phyloP scores from a whole-genome alignment of 306 rosid species.

The Medicago truncatula region DNA sequence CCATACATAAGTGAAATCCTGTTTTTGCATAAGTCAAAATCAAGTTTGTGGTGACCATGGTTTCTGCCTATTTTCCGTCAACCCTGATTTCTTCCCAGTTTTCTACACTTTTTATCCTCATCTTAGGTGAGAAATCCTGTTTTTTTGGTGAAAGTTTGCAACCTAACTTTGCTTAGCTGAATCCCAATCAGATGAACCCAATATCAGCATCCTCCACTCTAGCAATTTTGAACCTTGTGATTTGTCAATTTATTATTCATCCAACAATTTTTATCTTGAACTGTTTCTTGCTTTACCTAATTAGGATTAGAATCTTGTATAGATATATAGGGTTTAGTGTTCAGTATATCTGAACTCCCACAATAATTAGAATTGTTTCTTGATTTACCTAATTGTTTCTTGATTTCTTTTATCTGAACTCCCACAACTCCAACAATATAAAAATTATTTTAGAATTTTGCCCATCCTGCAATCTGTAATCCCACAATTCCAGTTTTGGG shows the following conservation, averaged over 20 bases:
- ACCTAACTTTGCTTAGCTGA: not conserved
- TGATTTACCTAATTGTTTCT: too few relatives aligned
- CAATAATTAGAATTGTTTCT: too few relatives aligned
- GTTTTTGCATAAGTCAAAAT: too few relatives aligned
- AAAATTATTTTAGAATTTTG: not conserved
- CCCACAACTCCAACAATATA: not conserved
- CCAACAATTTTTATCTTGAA: not conserved
- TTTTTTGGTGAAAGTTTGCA: not conserved
- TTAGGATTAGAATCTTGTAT: not conserved
- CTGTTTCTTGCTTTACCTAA: not conserved
- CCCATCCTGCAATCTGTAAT: not conserved
- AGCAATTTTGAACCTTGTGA: not conserved
- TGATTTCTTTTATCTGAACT: not conserved
- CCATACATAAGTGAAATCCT: too few relatives aligned
- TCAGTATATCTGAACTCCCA: too few relatives aligned
- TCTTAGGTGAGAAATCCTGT: not conserved
- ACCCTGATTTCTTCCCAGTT: not conserved
- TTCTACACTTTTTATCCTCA: not conserved
- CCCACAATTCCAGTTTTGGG: not conserved
- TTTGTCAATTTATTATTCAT: not conserved
- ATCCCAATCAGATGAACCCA: too few relatives aligned
- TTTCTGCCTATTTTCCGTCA: not conserved
- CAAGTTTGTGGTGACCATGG: not conserved
- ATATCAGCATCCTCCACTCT: too few relatives aligned
- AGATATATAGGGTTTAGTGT: slow-evolving; percentile 3